Evolutionary conservation across 441 rosid genomes (phyloP), one percentile per base, ranked within the genome.

Genomic region (Bruguiera hainesii): DNA sequence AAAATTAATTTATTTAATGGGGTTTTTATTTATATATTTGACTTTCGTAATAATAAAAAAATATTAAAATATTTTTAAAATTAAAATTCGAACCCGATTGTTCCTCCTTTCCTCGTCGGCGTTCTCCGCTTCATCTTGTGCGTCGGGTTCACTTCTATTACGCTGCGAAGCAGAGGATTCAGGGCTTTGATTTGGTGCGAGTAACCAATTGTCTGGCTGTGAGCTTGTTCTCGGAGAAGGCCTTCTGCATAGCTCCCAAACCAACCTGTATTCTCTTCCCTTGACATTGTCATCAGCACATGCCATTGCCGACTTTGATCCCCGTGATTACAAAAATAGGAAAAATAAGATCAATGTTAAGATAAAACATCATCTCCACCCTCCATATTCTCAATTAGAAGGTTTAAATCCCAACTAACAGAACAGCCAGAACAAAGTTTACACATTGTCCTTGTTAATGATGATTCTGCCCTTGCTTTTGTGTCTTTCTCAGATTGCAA

Each of bases 221-320:
- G 19, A 71, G 55, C 37, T 51, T 50, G 65, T 71, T 64, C 46
- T 57, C 25, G 6, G 25, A 1, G 53, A 66, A 66, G 5, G 69
- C 69, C 6, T 20, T 49, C 11, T 65, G 69, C 50, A 65, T 53
- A 23, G 63, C 64, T 82, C 37, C 99, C 97, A 50, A 91, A 71
- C 83, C 75, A 71, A 65, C 86, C 82, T 60, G 97, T 85, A 0
- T 79, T 88, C 80, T 86, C 90, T 73, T 91, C 88, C 69, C 84
- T 86, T 28, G 89, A 79, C 84, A 83, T 74, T 51, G 80, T 83
- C 73, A 76, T 88, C 87, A 9, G 80, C 30, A 73, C 97, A 94
- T 26, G 82, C 74, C 23, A 94, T 57, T 57, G 53, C 75, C 7
- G 13, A 91, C 94, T 64, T 77, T 87, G 23, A 84, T 56, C 63